Evolutionary conservation across 495 filamentous ascomycete species (phyloP), one percentile per base, ranked within the genome.

Genomic region (Xylaria nigripes): DNA sequence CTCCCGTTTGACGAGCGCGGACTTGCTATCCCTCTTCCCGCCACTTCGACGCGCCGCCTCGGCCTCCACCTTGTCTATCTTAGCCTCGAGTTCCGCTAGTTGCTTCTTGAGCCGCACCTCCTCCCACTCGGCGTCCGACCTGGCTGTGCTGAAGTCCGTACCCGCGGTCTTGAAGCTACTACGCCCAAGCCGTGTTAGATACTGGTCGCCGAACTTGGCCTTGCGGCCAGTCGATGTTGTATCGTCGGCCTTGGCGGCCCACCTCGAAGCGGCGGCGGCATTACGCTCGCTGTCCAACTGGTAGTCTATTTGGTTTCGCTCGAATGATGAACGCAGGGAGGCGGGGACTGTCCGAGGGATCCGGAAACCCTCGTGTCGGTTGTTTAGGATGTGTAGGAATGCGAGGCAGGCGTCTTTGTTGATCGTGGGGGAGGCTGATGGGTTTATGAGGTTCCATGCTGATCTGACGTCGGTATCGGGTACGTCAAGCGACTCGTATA

Each of bases 391-490:
- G 67, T 98, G 93, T 22, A 98, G 81, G 76, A 98, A 97, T 6
- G 89, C 90, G 15, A 97, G 83, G 40, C 83, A 83, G 48, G 93
- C 90, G 66, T 98, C 90, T 73, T 96, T 98, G 65, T 89, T 92
- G 68, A 98, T 91, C 22, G 83, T 82, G 40, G 79, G 68, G 3
- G 76, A 75, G 36, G 86, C 86, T 9, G 84, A 87, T 9, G 93
- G 92, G 74, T 97, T 97, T 55, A 96, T 87, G 10, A 97, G 80
- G 72, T 96, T 98, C 93, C 93, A 98, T 8, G 93, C 93, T 15
- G 83, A 89, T 48, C 89, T 81, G 60, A 98, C 78, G 58, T 98
- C 93, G 50, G 90, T 96, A 67, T 97, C 93, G 29, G 93, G 93
- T 15, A 98, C 91, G 62, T 95, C 90, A 58, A 97, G 86, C 44